Base-by-base conservation (phyloP, 2,329 filamentous ascomycete genomes). In the Blastomyces parvus region DNA sequence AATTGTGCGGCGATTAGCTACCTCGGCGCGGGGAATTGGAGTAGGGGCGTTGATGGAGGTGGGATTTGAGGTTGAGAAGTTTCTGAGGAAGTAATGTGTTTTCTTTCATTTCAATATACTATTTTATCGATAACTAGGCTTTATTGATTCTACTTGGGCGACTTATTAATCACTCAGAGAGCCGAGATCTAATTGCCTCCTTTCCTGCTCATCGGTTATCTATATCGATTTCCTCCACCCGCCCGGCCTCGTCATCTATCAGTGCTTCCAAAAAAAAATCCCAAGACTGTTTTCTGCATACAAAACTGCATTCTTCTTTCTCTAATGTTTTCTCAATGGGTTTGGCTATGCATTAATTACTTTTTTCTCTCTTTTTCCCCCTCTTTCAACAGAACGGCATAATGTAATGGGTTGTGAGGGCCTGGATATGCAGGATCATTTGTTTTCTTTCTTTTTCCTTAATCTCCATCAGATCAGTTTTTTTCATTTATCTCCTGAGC, bases 21-120 rank as follows among this genome's bases (percentile, higher is more conserved):
- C 69, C 11, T 64, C 67, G 38, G 52, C 66, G 4, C 68, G 67
- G 70, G 75, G 77, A 33, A 73, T 90, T 66, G 86, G 87, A 65
- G 87, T 90, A 73, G 87, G 84, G 70, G 86, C 86, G 13, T 81
- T 91, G 73, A 82, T 91, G 64, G 81, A 91, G 66, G 78, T 96
- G 59, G 88, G 86, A 1, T 97, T 97, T 76, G 92, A 97, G 78
- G 86, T 97, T 66, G 84, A 89, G 62, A 92, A 97, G 76, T 95
- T 74, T 65, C 70, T 80, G 67, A 75, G 76, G 30, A 73, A 75
- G 67, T 79, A 88, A 85, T 50, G 82, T 91, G 64, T 27, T 53
- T 91, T 38, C 59, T 52, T 62, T 38, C 59, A 42, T 55, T 33
- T 52, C 42, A 61, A 19, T 25, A 40, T 59, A 61, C 19, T 44